Evolutionary conservation across 805 yeast genomes (phyloP).

Genomic region (Ascoidea rubescens): DNA sequence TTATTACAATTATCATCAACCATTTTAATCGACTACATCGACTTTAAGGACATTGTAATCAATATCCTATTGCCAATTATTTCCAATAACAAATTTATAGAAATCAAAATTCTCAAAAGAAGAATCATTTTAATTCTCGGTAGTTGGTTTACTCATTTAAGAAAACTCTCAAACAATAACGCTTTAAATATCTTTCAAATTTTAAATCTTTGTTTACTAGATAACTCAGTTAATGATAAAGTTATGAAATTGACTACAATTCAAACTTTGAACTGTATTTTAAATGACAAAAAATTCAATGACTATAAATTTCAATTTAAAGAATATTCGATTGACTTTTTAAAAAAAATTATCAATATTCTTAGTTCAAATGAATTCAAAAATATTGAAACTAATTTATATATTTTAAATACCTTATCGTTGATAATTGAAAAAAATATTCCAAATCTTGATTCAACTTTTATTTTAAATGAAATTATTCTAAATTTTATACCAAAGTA

Average conservation of each 20-base stretch:
- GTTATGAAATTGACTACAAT: constrained; percentile 73
- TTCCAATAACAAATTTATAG: constrained; percentile 25
- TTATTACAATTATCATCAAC: constrained; percentile 71
- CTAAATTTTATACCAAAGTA: constrained; percentile 44
- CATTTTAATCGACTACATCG: constrained; percentile 49
- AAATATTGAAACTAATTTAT: background rate
- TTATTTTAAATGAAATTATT: background rate
- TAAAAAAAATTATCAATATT: constrained; percentile 17
- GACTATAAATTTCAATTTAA: constrained; percentile 43
- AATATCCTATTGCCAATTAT: constrained; percentile 60
- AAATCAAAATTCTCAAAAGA: constrained; percentile 54
- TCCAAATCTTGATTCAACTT: background rate
- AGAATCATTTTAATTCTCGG: constrained; percentile 63
- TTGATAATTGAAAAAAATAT: constrained; percentile 1
- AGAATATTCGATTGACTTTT: constrained; percentile 22
- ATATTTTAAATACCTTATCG: background rate
- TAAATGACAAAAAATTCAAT: constrained; percentile 82
- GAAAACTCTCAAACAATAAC: constrained; percentile 47
- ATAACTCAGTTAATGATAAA: constrained; percentile 41
- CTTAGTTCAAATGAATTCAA: background rate
- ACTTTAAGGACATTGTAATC: constrained; percentile 50
- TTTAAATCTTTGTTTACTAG: constrained; percentile 32
- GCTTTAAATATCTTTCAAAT: constrained; percentile 45
- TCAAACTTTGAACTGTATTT: constrained; percentile 49
- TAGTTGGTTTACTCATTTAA: constrained; percentile 53